phyloP scores from a whole-genome alignment of 805 yeast genomes.

The Hemisphaericaspora nanyangensis region DNA sequence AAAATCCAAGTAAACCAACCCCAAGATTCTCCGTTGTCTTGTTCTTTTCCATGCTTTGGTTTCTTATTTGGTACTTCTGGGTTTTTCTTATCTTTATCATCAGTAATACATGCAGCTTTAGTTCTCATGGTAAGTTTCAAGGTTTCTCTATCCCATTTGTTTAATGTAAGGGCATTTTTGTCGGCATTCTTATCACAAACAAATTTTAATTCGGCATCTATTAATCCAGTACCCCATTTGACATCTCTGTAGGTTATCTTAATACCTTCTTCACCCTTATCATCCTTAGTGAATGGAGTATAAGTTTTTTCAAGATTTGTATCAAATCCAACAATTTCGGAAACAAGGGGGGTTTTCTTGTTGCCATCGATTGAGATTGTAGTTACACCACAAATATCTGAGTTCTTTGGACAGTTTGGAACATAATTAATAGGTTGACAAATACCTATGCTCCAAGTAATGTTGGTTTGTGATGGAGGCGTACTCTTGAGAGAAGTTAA shows the following conservation, averaged over 20 bases:
- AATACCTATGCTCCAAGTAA: conserved; percentile 68
- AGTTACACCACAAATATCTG: conserved; percentile 78
- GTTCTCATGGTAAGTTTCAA: conserved; percentile 29
- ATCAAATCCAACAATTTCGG: conserved; percentile 62
- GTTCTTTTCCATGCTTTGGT: conserved; percentile 20
- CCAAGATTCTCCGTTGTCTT: conserved; percentile 50
- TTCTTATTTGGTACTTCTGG: conserved; percentile 11
- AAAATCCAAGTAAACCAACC: conserved; percentile 84
- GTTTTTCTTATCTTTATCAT: conserved; percentile 27
- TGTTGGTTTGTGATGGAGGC: conserved; percentile 71
- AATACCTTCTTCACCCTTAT: conserved; percentile 26
- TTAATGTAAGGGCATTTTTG: conserved; percentile 21
- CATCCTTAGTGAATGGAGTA: conserved; percentile 24
- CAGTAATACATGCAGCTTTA: conserved; percentile 37
- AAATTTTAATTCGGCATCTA: conserved; percentile 47
- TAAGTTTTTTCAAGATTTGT: conserved; percentile 33
- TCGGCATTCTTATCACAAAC: conserved; percentile 38
- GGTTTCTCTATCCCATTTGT: conserved; percentile 34
- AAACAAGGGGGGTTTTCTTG: conserved; percentile 36
- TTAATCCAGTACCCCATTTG: conserved; percentile 64
- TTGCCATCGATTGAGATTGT: conserved; percentile 47
- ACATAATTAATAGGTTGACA: conserved; percentile 51
- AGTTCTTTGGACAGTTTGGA: conserved; percentile 61
- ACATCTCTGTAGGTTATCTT: conserved; percentile 46
- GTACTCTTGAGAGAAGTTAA: conserved; percentile 47